phyloP scores from a whole-genome alignment of 106 monocot genomes.

The Amphibolis antarctica region DNA sequence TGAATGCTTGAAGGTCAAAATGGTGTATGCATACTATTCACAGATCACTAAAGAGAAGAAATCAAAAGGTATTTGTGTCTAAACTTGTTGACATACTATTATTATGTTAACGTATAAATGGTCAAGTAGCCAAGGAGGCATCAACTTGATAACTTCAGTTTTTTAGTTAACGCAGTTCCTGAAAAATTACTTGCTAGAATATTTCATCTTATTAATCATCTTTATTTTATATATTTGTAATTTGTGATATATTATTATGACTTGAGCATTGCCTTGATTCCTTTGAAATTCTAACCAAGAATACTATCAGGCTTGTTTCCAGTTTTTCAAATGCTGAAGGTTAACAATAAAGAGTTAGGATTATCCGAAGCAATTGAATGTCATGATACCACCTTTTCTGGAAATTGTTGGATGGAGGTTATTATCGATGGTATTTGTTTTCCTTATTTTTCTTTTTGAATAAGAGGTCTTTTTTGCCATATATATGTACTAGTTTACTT shows the following conservation, averaged over 20 bases:
- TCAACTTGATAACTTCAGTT: no score
- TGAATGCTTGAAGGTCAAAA: constrained; percentile 49
- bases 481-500: no score
- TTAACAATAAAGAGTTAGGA: constrained; percentile 34
- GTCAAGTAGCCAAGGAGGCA: no score
- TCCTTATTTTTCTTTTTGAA: no score
- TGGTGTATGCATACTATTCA: constrained; percentile 55
- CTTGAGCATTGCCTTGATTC: no score
- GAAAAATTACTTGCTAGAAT: no score
- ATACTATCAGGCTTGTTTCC: constrained; percentile 59
- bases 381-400: constrained; percentile 18
- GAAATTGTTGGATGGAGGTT: constrained; percentile 30
- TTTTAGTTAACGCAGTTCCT: no score
- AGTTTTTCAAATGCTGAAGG: constrained; percentile 35
- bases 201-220: no score
- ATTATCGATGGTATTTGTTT: constrained; percentile 39
- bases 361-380: constrained; percentile 27
- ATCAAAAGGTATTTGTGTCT: constrained; percentile 44
- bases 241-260: no score
- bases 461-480: no score
- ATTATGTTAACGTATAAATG: no score
- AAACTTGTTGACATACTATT: not conserved
- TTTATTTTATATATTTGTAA: no score
- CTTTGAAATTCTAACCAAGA: not conserved
- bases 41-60: constrained; percentile 51